Conservation (phyloP, 139 green algal species). For the Spirogloea muscicola region DNA sequence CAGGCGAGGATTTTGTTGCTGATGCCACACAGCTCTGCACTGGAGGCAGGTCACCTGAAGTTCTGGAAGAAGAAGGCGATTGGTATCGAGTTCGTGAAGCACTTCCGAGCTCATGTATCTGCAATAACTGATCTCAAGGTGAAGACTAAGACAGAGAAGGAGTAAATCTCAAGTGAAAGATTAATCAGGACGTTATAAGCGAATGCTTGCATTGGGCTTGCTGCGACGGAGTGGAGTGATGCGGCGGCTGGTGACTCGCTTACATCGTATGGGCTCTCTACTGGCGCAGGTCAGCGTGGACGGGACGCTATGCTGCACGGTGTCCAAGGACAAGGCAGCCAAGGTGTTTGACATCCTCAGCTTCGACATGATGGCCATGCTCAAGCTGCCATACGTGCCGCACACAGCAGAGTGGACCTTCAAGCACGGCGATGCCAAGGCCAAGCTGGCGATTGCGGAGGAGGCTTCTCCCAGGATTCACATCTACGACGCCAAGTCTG, state of each 20-base stretch:
- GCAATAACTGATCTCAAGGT: too few species aligned
- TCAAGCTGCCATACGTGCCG: constrained; percentile 75
- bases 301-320: constrained; percentile 62
- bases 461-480: constrained; percentile 64
- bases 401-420: constrained; percentile 79
- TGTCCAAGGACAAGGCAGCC: constrained; percentile 64
- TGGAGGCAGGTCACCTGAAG: constrained; percentile 81
- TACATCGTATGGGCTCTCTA: not conserved
- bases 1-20: too few species aligned
- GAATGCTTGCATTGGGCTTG: too few species aligned
- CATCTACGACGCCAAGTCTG: constrained; percentile 69
- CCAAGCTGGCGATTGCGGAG: constrained; percentile 79
- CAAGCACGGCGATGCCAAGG: constrained; percentile 47
- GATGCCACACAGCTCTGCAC: too few species aligned
- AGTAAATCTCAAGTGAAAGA: too few species aligned
- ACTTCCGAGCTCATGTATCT: constrained; percentile 85
- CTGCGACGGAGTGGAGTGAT: too few species aligned
- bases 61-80: constrained; percentile 93
- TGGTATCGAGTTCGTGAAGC: constrained; percentile 89
- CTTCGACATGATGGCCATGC: constrained; percentile 97
- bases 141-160: too few species aligned
- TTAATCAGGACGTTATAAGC: too few species aligned
- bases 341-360: constrained; percentile 94
- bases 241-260: not conserved
- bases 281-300: constrained; percentile 56